Base-by-base conservation (phyloP, 2,329 filamentous ascomycete genomes). In the Colletotrichum chrysophilum region DNA sequence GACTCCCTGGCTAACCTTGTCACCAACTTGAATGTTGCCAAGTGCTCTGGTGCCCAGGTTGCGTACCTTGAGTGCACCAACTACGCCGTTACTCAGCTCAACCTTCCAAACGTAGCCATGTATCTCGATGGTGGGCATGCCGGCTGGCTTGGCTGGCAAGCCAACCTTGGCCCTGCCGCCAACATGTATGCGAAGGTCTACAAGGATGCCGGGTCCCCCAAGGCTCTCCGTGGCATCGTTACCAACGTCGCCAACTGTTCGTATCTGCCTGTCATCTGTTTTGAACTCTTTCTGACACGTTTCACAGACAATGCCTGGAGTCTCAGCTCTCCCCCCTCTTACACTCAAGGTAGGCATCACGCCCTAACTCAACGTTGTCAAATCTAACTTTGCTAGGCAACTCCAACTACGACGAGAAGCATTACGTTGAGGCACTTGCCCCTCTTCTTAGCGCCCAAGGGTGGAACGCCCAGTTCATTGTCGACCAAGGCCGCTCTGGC, bases 361-460 rank as follows among this genome's bases (percentile, higher is more conserved):
- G 24, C 13, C 16, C 24, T 18, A 13, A 13, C 2, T 9, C 16
- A 30, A 21, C 12, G 28, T n/a, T 34, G 48, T 70, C 68, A 24
- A 36, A 62, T 71, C 74, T 69, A 79, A 84, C 70, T 81, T 80
- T 77, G 79, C 80, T 80, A 77, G 83, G 85, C 79, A 88, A 90
- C 83, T 79, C 82, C 74, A 85, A 87, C 79, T 90, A 89, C 78
- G 90, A 92, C 78, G 86, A 87, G 79, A 88, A 81, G 74, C 89
- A 88, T 82, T 96, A 92, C 83, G 85, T 90, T 48, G 81, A 87
- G 65, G 93, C 93, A 71, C 92, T 97, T 79, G 91, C 91, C 9
- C 88, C 91, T 7, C 89, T 93, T 28, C 90, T 95, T 36, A 85
- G 87, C 3, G 80, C 86, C 1, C 78, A 81, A 32, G 88, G 88